These are phyloP conservation scores for Trifolium subterraneum DNA, from an alignment of 306 rosid genomes.

Conservation along the genomic window DNA sequence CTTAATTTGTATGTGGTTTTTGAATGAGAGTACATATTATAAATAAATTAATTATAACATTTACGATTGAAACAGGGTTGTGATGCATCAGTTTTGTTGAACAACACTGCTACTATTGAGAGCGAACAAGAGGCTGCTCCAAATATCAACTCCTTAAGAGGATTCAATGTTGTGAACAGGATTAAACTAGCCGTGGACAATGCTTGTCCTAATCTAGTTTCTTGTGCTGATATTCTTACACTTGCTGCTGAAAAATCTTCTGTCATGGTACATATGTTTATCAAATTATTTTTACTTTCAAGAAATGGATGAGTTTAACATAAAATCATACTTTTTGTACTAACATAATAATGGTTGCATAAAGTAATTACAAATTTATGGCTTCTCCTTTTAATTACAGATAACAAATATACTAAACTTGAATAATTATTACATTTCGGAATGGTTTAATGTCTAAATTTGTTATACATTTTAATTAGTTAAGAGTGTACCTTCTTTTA, in stretches of 20 bases:
- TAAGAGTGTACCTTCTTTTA: neutral
- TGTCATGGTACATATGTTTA: slow-evolving; percentile 29
- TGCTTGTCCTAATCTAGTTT: slow-evolving; percentile 53
- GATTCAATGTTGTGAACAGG: neutral
- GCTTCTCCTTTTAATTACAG: too few relatives aligned
- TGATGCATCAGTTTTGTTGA: slow-evolving; percentile 17
- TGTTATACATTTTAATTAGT: too few relatives aligned
- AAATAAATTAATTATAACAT: too few relatives aligned
- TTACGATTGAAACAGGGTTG: neutral
- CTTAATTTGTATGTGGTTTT: too few relatives aligned
- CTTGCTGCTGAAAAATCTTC: slow-evolving; percentile 51
- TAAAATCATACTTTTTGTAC: too few relatives aligned
- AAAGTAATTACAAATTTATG: too few relatives aligned
- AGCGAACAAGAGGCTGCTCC: neutral
- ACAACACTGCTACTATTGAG: neutral
- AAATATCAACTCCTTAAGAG: slow-evolving; percentile 12
- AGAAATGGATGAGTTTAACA: neutral
- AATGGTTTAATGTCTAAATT: too few relatives aligned
- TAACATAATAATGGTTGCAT: too few relatives aligned
- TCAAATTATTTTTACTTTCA: neutral
- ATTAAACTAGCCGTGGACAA: neutral
- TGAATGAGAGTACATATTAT: too few relatives aligned
- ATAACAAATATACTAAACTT: too few relatives aligned
- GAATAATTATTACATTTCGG: too few relatives aligned
- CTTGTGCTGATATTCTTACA: slow-evolving; percentile 67